Base-by-base conservation (phyloP, 345 rosid species). In the Linum lewisii region DNA sequence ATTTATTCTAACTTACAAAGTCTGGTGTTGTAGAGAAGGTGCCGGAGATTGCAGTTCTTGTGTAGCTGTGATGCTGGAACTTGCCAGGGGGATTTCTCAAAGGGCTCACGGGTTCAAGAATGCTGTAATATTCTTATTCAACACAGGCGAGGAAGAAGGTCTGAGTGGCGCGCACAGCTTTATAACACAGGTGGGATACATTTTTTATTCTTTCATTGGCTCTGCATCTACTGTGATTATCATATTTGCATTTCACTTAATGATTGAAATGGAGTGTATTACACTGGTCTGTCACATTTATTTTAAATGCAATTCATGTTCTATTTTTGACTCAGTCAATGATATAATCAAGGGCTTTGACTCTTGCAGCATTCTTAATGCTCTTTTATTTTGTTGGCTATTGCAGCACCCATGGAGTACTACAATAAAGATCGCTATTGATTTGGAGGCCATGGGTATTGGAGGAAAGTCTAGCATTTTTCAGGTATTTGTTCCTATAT, bases 21-120 rank as follows among this genome's bases (percentile, higher is more conserved):
- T 59, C 26, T 42, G 21, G 44, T 73, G 57, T 63, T 67, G 76
- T 69, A 93, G 99, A 71, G 95, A 72, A 77, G 99, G 97, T 38
- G 97, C 97, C 72, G 99, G 97, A 60, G 99, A 93, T 78, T 87
- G 97, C 72, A 89, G 95, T 65, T 89, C 99, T 18, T 89, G 95
- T 74, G 77, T 93, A 63, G 85, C 94, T 70, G 99, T 89, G 52
- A 93, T 93, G 91, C 69, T 93, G 76, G 99, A 93, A 69, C 87
- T 93, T 74, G 95, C 99, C 70, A 87, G 97, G 36, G 94, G 84
- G 21, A 70, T 81, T 73, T 93, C 97, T 55, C 99, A 89, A 68
- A 83, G 85, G 82, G 99, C 97, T 66, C 94, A 93, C 68, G 87
- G 97, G 51, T 89, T 93, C 69, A 93, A 87, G 77, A 83, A 85